A percentile compares a stretch with the other conserved stretches of the same genome.
These are phyloP conservation scores for Kernera saxatilis DNA, from an alignment of 345 rosid species.

Conservation along the genomic window DNA sequence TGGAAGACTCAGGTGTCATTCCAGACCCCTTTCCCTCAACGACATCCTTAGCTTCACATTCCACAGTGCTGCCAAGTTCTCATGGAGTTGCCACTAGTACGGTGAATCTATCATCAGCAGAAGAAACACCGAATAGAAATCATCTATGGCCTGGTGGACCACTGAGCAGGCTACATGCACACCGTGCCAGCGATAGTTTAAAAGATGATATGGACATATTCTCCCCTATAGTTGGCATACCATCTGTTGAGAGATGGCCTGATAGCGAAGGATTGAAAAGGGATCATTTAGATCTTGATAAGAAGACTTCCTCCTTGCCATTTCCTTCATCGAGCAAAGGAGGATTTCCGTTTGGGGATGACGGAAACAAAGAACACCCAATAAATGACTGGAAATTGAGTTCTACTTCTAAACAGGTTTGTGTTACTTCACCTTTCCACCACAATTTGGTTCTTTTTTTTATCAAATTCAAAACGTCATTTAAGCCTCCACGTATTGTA, in stretches of 20 bases:
- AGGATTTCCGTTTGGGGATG: constrained; percentile 58
- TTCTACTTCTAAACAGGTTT: constrained; percentile 63
- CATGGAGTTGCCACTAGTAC: constrained; percentile 41
- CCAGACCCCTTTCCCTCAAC: constrained; percentile 88
- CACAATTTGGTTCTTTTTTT: background rate
- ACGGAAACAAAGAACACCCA: constrained; percentile 51
- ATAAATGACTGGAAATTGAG: constrained; percentile 73
- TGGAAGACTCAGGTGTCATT: constrained; percentile 85
- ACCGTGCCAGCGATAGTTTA: constrained; percentile 51
- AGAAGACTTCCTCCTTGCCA: constrained; percentile 54
- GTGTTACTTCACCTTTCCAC: background rate
- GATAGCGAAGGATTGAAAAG: constrained; percentile 50
- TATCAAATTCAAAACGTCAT: background rate
- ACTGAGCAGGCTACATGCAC: constrained; percentile 63
- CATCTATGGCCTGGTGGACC: constrained; percentile 64
- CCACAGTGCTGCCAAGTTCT: constrained; percentile 42
- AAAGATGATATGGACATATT: constrained; percentile 92
- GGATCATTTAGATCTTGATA: constrained; percentile 47
- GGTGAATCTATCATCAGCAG: constrained; percentile 38
- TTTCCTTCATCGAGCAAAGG: constrained; percentile 62
- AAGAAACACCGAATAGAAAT: constrained; percentile 62
- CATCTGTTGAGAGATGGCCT: constrained; percentile 76
- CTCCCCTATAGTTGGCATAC: constrained; percentile 81
- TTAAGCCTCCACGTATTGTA: background rate
- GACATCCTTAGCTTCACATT: constrained; percentile 46